Conservation (phyloP, 768 basidiomycete genomes). For the Pleurotus tuber-regium region DNA sequence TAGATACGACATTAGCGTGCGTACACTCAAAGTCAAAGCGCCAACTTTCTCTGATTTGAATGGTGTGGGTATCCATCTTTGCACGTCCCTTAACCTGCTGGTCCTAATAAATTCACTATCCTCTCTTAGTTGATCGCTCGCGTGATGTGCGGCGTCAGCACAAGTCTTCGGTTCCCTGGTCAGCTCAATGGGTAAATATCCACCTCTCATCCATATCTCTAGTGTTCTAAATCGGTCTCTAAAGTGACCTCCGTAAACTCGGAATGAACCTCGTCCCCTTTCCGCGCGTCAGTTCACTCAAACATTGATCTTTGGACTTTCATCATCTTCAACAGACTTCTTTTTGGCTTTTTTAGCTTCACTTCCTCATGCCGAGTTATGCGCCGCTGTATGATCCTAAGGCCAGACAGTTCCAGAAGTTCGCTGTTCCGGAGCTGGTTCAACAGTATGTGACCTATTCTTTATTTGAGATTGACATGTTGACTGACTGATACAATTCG, state of each 20-base stretch:
- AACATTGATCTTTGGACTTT: conserved; percentile 8
- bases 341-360: conserved; percentile 53
- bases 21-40: conserved; percentile 60
- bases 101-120: conserved; percentile 2
- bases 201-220: neutral
- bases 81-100: too few relatives aligned
- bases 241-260: conserved; percentile 82
- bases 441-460: conserved; percentile 49
- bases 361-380: conserved; percentile 96
- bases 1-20: conserved; percentile 71
- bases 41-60: conserved; percentile 73
- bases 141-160: conserved; percentile 95
- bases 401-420: conserved; percentile 55
- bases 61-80: conserved; percentile 48
- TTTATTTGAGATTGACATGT: neutral
- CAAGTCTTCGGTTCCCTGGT: conserved; percentile 90
- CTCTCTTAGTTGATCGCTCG: conserved; percentile 63
- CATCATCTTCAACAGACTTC: conserved; percentile 7
- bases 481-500: neutral
- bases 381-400: conserved; percentile 81
- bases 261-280: conserved; percentile 95
- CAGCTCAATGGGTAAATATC: conserved; percentile 77
- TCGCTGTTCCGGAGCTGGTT: conserved; percentile 68
- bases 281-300: conserved; percentile 65
- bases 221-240: conserved; percentile 9